Conservation (phyloP, 225 moss, liverwort and hornwort genomes). For the Straminergon stramineum region DNA sequence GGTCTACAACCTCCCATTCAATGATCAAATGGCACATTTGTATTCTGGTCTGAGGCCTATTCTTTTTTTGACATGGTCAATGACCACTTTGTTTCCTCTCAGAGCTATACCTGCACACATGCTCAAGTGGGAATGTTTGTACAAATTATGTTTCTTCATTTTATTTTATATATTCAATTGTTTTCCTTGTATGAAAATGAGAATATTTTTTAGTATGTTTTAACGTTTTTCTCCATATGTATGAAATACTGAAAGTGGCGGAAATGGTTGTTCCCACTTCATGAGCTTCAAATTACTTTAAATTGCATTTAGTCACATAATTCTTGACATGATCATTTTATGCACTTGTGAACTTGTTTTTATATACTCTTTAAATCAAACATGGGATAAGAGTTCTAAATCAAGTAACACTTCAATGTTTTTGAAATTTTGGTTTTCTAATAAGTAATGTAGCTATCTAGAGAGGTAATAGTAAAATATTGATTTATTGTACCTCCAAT, state of each 20-base stretch:
- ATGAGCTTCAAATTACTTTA: not conserved
- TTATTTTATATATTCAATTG: not conserved
- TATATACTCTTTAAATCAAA: not conserved
- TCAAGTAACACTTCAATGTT: not conserved
- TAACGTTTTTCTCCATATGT: not conserved
- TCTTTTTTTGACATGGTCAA: constrained; percentile 8
- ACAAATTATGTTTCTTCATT: not conserved
- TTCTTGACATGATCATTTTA: not conserved
- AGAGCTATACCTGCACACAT: constrained; percentile 9
- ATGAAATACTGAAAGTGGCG: not conserved
- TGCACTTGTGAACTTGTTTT: not conserved
- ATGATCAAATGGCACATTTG: not conserved
- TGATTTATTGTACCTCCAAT: constrained; percentile 2
- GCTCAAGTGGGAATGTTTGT: not conserved
- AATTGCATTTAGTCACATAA: not conserved
- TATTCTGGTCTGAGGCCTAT: constrained; percentile 2
- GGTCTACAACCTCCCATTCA: not conserved
- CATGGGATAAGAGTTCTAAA: not conserved
- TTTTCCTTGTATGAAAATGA: not conserved
- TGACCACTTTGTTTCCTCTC: constrained; percentile 9
- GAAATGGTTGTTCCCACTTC: not conserved
- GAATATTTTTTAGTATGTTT: not conserved
- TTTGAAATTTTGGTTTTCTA: not conserved
- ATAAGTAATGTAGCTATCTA: not conserved
- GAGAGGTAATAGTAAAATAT: too few relatives aligned